Conservation (phyloP, 2,329 filamentous ascomycete genomes). For the Ceratocystis harringtonii region DNA sequence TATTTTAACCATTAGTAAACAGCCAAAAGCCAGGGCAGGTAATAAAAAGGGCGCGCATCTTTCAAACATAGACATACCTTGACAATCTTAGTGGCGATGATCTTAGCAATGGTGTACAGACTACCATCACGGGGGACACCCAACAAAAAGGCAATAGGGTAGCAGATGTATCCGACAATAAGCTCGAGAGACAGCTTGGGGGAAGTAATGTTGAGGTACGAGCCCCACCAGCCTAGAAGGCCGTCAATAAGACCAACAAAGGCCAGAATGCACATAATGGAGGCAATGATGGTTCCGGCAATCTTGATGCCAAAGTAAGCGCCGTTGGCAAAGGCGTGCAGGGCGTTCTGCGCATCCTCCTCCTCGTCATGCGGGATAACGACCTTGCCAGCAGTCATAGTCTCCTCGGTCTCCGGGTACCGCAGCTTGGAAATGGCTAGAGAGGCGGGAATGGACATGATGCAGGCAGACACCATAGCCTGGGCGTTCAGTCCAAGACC, state of each 20-base stretch:
- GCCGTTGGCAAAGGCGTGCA: constrained; percentile 75
- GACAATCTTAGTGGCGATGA: constrained; percentile 77
- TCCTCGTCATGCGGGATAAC: constrained; percentile 69
- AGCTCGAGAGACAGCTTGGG: constrained; percentile 51
- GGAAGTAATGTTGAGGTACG: constrained; percentile 57
- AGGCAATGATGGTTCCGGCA: constrained; percentile 65
- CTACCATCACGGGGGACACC: constrained; percentile 55
- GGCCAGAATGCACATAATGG: constrained; percentile 70
- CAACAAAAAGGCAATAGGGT: constrained; percentile 65
- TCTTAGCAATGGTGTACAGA: constrained; percentile 55
- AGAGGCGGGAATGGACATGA: constrained; percentile 90
- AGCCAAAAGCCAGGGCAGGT: constrained; percentile 21
- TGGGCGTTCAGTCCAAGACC: constrained; percentile 68
- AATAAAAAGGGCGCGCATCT: neutral
- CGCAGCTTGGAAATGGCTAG: constrained; percentile 80
- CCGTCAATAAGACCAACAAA: constrained; percentile 60
- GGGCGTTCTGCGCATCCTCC: constrained; percentile 58
- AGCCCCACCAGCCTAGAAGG: constrained; percentile 70
- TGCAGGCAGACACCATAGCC: constrained; percentile 76
- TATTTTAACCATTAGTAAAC: constrained; percentile 34
- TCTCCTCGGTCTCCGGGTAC: constrained; percentile 77
- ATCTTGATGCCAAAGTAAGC: constrained; percentile 80
- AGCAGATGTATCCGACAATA: constrained; percentile 63
- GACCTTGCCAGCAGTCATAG: constrained; percentile 65
- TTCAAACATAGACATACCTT: constrained; percentile 27